Evolutionary conservation across 2,329 filamentous ascomycete species (phyloP), one percentile per base, ranked within the genome.

Genomic region (Incumbomyces delicatus): DNA sequence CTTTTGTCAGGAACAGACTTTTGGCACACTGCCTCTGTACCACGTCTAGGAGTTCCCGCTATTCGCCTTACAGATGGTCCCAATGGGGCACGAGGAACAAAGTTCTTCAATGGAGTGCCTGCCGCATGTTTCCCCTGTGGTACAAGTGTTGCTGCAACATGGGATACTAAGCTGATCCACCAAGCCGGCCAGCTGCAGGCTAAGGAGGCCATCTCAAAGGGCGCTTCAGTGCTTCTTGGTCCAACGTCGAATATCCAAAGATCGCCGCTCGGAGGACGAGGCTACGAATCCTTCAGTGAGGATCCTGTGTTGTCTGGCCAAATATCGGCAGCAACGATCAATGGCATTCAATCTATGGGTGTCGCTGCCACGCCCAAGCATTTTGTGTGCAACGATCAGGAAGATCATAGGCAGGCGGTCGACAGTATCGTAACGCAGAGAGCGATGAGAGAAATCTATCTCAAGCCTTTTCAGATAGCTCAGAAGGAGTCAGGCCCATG

Each of bases 211-310:
- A 83, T 80, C 57, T 83, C 84, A 14, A 81, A 85, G 58, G 84
- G 83, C 5, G 81, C 83, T 22, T 75, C 87, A 50, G 75, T 89
- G 30, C 70, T 89, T 3, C 73, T 90, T 7, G 85, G 81, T 0
- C 85, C 85, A 2, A 89, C 85, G 1, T 80, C 88, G 30, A 88
- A 86, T 66, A 82, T 87, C 71, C 86, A 92, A 58, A 77, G 87
- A 13, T 85, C 85, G 41, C 87, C 87, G 0, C 72, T 92, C 0
- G 86, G 86, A n/a, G 87, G 87, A 14, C 76, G 87, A 50, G 88
- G 88, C 53, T 94, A 92, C 55, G 87, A 94, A 64, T 88, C 85
- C 0, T 92, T 88, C 62, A 87, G 84, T 0, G 87, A 92, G 62
- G 87, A 92, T 55, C 86, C 86, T 0, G 75, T 82, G 8, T 72